phyloP scores from a whole-genome alignment of 2,329 filamentous ascomycete genomes.

The Cordyceps farinosa region DNA sequence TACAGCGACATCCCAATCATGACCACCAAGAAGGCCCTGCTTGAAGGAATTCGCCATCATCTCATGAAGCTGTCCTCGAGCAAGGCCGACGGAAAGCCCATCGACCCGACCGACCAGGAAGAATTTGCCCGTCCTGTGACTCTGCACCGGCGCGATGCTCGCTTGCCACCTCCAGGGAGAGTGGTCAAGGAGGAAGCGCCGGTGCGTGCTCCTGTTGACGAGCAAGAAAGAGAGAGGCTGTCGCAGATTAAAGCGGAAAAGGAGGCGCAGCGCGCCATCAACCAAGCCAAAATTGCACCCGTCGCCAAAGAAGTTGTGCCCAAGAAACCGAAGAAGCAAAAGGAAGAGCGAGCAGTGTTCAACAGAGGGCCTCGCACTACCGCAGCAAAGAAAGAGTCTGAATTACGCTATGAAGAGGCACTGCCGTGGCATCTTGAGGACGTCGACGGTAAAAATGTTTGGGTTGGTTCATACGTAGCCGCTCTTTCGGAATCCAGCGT shows the following conservation, averaged over 20 bases:
- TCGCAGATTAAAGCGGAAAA: conserved; percentile 74
- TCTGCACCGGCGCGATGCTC: conserved; percentile 83
- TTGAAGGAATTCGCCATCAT: conserved; percentile 80
- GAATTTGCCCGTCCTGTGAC: conserved; percentile 87
- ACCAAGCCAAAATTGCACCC: conserved; percentile 90
- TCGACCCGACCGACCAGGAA: conserved; percentile 66
- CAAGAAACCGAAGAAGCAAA: conserved; percentile 59
- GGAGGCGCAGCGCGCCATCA: conserved; percentile 79
- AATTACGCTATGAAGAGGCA: conserved; percentile 87
- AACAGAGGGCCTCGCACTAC: conserved; percentile 76
- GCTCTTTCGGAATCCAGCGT: conserved; percentile 83
- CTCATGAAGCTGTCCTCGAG: conserved; percentile 73
- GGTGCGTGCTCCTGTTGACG: conserved; percentile 44
- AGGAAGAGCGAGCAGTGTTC: conserved; percentile 82
- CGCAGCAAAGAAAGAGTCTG: conserved; percentile 71
- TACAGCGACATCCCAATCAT: conserved; percentile 65
- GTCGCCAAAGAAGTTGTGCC: conserved; percentile 57
- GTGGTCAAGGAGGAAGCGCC: conserved; percentile 58
- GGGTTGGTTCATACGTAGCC: conserved; percentile 87
- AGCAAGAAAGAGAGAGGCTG: conserved; percentile 58
- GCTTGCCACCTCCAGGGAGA: conserved; percentile 61
- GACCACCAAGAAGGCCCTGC: conserved; percentile 75
- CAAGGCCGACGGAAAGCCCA: conserved; percentile 54
- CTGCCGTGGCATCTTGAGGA: conserved; percentile 96
- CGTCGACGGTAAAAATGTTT: conserved; percentile 90